phyloP scores from a whole-genome alignment of 495 filamentous ascomycete genomes.

The Evansstolkia leycettana region DNA sequence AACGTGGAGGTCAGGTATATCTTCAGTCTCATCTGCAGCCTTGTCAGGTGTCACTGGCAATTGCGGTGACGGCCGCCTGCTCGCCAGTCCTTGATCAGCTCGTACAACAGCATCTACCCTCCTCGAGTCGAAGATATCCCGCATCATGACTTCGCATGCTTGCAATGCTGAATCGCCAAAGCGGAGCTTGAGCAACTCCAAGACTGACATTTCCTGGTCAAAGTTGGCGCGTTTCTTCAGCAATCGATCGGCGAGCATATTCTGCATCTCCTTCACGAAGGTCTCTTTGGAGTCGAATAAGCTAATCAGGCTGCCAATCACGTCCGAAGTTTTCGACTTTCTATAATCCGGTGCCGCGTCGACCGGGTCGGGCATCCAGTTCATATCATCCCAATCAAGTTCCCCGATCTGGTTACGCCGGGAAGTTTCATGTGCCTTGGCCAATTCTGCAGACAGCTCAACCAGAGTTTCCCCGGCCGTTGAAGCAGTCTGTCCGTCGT shows the following conservation, averaged over 20 bases:
- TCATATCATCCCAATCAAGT: constrained; percentile 79
- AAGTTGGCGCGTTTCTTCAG: constrained; percentile 58
- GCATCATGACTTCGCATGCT: constrained; percentile 92
- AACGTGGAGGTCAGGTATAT: constrained; percentile 46
- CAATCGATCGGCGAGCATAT: constrained; percentile 69
- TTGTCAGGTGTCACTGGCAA: constrained; percentile 1
- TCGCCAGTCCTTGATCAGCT: constrained; percentile 29
- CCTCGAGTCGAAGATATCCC: constrained; percentile 79
- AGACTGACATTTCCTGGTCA: constrained; percentile 65
- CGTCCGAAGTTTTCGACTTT: constrained; percentile 75
- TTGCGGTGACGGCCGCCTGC: constrained; percentile 4
- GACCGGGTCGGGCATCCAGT: constrained; percentile 83
- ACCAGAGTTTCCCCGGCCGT: constrained; percentile 42
- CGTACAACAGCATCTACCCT: constrained; percentile 55
- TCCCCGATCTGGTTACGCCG: constrained; percentile 45
- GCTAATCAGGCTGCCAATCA: constrained; percentile 82
- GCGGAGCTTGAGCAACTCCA: constrained; percentile 77
- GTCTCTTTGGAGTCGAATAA: constrained; percentile 77
- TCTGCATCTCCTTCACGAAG: constrained; percentile 88
- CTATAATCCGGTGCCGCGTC: constrained; percentile 89
- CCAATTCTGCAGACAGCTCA: constrained; percentile 67
- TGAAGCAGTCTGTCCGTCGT: constrained; percentile 19
- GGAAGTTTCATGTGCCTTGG: constrained; percentile 41
- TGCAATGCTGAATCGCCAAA: constrained; percentile 81
- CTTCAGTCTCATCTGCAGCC: constrained; percentile 1